phyloP scores from a whole-genome alignment of 768 basidiomycete genomes.

The Mycena kentingensis region DNA sequence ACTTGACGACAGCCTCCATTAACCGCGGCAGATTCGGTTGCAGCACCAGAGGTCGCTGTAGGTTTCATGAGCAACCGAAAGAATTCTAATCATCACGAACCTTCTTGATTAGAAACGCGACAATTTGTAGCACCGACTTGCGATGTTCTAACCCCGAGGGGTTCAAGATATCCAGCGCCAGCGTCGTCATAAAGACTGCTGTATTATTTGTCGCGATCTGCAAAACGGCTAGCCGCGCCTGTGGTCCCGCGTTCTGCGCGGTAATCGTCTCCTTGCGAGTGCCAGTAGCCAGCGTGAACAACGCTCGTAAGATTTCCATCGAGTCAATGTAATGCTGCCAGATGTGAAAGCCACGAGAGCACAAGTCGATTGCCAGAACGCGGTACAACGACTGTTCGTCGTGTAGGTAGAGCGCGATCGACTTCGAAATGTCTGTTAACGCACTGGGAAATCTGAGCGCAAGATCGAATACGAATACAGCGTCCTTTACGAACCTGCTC shows the following conservation, averaged over 20 bases:
- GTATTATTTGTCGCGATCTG: slow-evolving; percentile 84
- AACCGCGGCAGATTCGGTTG: slow-evolving; percentile 82
- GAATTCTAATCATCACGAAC: slow-evolving; percentile 35
- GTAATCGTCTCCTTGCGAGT: slow-evolving; percentile 69
- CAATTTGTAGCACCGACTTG: slow-evolving; percentile 87
- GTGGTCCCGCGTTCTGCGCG: slow-evolving; percentile 67
- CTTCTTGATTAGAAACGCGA: slow-evolving; percentile 93
- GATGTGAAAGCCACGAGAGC: slow-evolving; percentile 86
- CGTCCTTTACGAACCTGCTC: slow-evolving; percentile 51
- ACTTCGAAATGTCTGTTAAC: slow-evolving; percentile 83
- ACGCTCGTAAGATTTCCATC: slow-evolving; percentile 80
- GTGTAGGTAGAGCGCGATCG: slow-evolving; percentile 75
- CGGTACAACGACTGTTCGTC: slow-evolving; percentile 68
- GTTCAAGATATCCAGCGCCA: slow-evolving; percentile 86
- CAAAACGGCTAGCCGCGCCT: slow-evolving; percentile 82
- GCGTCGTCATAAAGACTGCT: slow-evolving; percentile 89
- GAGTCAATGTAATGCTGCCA: slow-evolving; percentile 96
- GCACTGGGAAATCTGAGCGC: slow-evolving; percentile 46
- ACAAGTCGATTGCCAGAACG: slow-evolving; percentile 83
- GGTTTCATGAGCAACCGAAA: background rate
- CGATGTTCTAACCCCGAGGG: slow-evolving; percentile 75
- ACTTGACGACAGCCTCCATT: slow-evolving; percentile 95
- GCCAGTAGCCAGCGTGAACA: slow-evolving; percentile 80
- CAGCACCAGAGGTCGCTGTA: slow-evolving; percentile 79
- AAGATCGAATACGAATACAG: background rate